Percentiles rank a stretch among this genome's conserved stretches.
These are phyloP conservation scores for Ceratocystis smalleyi DNA, from an alignment of 2,329 filamentous ascomycete genomes.

Conservation along the genomic window DNA sequence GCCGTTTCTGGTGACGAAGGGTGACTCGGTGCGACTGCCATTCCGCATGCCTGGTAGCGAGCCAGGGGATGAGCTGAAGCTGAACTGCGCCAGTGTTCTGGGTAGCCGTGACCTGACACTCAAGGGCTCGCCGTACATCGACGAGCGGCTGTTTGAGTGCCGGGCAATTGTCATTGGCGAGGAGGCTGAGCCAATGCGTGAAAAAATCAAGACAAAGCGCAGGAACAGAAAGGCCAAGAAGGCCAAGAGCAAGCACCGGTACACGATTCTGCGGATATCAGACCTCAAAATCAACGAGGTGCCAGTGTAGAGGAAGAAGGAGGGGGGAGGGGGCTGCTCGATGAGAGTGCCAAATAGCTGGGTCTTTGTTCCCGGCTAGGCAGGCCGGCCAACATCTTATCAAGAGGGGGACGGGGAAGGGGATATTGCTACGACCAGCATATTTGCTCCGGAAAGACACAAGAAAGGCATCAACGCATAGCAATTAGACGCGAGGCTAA, in stretches of 20 bases:
- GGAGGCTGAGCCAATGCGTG: slow-evolving; percentile 63
- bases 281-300: slow-evolving; percentile 51
- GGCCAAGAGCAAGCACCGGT: slow-evolving; percentile 79
- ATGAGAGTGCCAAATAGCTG: neutral
- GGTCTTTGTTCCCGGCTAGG: neutral
- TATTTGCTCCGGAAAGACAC: neutral
- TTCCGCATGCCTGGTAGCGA: slow-evolving; percentile 62
- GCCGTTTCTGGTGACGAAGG: slow-evolving; percentile 63
- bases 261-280: slow-evolving; percentile 71
- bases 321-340: neutral
- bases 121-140: slow-evolving; percentile 65
- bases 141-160: slow-evolving; percentile 72
- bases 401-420: neutral
- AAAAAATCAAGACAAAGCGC: slow-evolving; percentile 69
- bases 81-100: slow-evolving; percentile 70
- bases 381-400: neutral
- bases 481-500: neutral
- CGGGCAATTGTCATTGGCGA: slow-evolving; percentile 70
- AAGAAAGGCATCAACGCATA: neutral
- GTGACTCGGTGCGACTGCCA: slow-evolving; percentile 61
- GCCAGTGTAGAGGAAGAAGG: neutral
- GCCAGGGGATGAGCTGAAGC: slow-evolving; percentile 70
- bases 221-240: slow-evolving; percentile 57
- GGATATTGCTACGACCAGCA: neutral
- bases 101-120: slow-evolving; percentile 85